Evolutionary conservation across 352 stramenopile genomes (phyloP).

Genomic region (Halophytophthora polymorphica): DNA sequence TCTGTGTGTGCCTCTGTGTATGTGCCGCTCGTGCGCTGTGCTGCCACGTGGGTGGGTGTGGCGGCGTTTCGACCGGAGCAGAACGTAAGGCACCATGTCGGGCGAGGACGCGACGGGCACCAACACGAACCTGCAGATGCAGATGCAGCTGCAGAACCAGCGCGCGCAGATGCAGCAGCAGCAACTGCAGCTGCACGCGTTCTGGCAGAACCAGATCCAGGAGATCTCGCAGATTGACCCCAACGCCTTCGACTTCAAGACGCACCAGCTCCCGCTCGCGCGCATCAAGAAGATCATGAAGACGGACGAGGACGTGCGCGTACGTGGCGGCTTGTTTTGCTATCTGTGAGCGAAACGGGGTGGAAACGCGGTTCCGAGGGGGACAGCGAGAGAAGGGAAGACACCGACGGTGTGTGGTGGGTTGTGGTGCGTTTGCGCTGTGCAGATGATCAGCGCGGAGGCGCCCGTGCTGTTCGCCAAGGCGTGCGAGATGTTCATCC

Average conservation of each 20-base stretch:
- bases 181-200: constrained; percentile 79
- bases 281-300: constrained; percentile 97
- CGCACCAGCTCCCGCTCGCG: constrained; percentile 88
- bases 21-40: too few species aligned
- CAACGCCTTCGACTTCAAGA: constrained; percentile 86
- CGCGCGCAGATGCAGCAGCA: constrained; percentile 88
- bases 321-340: constrained; percentile 15
- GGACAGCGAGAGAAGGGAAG: too few species aligned
- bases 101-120: constrained; percentile 48
- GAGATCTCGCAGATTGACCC: constrained; percentile 88
- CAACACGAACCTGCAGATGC: constrained; percentile 75
- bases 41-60: neutral
- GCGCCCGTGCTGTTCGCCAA: constrained; percentile 92
- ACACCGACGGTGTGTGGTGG: too few species aligned
- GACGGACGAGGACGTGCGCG: constrained; percentile 90
- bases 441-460: constrained; percentile 91
- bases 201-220: constrained; percentile 87
- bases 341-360: neutral
- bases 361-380: neutral
- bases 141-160: constrained; percentile 85
- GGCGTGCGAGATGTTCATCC: constrained; percentile 94
- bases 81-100: constrained; percentile 37
- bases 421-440: neutral
- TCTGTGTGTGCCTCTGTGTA: neutral
- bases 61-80: neutral